These are phyloP conservation scores for Metschnikowia rubicola DNA, from an alignment of 805 yeast species.

Conservation along the genomic window DNA sequence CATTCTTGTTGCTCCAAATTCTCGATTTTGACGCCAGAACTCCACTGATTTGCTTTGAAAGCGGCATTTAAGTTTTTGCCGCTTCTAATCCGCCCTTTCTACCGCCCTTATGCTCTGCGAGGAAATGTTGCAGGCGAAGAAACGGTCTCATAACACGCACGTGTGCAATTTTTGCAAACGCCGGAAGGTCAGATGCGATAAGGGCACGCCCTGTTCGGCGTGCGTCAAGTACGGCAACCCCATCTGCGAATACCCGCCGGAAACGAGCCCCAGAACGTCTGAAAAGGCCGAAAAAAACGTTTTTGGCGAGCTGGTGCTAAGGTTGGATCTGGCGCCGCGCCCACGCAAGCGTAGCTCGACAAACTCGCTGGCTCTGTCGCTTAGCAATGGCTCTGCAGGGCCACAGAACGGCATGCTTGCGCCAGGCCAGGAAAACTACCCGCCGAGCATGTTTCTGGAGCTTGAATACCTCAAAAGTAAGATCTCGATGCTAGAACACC, in stretches of 20 bases:
- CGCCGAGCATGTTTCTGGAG: slow-evolving; percentile 15
- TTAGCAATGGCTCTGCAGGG: neutral
- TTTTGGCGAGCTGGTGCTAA: slow-evolving; percentile 10
- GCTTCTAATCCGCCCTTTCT: too few relatives aligned
- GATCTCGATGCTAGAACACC: slow-evolving; percentile 18
- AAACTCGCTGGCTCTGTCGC: neutral
- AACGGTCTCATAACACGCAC: slow-evolving; percentile 11
- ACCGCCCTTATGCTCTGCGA: neutral
- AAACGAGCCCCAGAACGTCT: neutral
- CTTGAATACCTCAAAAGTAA: slow-evolving; percentile 19
- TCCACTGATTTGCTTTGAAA: too few relatives aligned
- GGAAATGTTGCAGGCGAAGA: neutral
- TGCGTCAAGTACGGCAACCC: slow-evolving; percentile 30
- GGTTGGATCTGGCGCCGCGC: neutral
- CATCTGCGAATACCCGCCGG: slow-evolving; percentile 28
- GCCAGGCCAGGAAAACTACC: neutral
- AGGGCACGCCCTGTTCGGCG: slow-evolving; percentile 24
- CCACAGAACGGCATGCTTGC: neutral
- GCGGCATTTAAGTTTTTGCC: too few relatives aligned
- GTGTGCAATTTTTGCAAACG: slow-evolving; percentile 24
- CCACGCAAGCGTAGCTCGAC: neutral
- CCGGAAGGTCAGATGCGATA: slow-evolving; percentile 23
- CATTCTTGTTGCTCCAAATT: too few relatives aligned
- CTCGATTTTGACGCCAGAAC: too few relatives aligned
- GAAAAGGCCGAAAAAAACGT: slow-evolving; percentile 3